Evolutionary conservation across 352 stramenopile species (phyloP), one percentile per base, ranked within the genome.

Genomic region (Phytophthora aleatoria): DNA sequence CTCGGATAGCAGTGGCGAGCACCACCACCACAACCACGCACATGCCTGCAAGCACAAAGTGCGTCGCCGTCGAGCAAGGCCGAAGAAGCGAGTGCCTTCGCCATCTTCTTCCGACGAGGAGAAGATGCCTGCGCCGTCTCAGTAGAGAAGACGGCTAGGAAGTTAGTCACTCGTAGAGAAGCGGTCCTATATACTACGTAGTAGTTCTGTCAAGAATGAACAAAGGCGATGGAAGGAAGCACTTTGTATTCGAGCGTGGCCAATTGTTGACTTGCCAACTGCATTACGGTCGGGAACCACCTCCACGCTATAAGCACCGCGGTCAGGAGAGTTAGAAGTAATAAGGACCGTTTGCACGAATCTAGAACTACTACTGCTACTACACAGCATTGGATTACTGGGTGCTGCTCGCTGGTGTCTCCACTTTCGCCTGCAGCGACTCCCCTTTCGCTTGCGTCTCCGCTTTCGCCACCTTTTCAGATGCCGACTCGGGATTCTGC

Each of bases 101-200:
- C 67, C 73, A 6, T 74, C 67, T 27, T 74, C 73, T 27, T 81
- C 67, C 11, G 67, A 77, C 30, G 67, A 81, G 10, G 70, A 81
- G 38, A 73, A 76, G 44, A 69, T 57, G 52, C 49, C 60, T 42
- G 38, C 60, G 24, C 57, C 60, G 15, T 57, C 60, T 30, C 74
- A 83, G 49, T 68, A 69, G 41, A 59, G 7, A 41, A 57, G 13
- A 36, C 26, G 48, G 11, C 7, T 24, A 51, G 26, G 35, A 50
- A 63, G n/a, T 44, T 61, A 57, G 36, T 26, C 28, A 41, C 35
- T 24, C n/a, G 20, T 20, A 20, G 20, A 20, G 20, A 20, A 20
- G 20, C 20, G 20, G 20, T 20, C 20, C 20, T 20, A 20, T 20
- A 20, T 20, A 20, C 20, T 20, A 20, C 20, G 20, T 20, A 20